Conservation (phyloP, 495 filamentous ascomycete genomes). For the Cryomyces antarcticus region DNA sequence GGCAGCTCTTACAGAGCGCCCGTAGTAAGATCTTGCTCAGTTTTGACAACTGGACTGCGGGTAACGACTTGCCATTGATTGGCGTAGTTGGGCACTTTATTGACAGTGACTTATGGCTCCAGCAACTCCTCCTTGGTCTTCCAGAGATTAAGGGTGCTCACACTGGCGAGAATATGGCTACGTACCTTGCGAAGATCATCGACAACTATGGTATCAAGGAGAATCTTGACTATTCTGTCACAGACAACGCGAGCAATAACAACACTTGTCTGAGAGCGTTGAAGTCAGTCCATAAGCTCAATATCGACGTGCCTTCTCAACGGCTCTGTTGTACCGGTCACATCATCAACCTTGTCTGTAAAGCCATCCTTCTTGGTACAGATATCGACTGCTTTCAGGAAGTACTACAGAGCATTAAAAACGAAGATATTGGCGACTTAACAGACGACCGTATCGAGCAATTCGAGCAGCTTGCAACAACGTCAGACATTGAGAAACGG, state of each 20-base stretch:
- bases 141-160: background rate
- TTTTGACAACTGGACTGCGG: background rate
- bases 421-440: too few relatives aligned
- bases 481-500: too few relatives aligned
- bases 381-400: background rate
- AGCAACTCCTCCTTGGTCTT: background rate
- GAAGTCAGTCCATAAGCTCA: background rate
- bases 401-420: background rate
- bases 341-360: slow-evolving; percentile 3
- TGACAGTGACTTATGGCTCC: background rate
- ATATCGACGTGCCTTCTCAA: background rate
- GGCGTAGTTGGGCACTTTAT: background rate
- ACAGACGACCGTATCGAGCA: background rate
- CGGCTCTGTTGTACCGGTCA: slow-evolving; percentile 3
- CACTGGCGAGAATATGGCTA: slow-evolving; percentile 2
- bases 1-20: too few relatives aligned
- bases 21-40: background rate
- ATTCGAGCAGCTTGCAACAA: too few relatives aligned
- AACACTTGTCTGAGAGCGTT: background rate
- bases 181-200: slow-evolving; percentile 1
- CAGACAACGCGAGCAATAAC: slow-evolving; percentile 7
- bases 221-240: slow-evolving; percentile 3
- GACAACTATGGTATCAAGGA: slow-evolving; percentile 5
- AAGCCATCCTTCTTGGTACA: slow-evolving; percentile 1
- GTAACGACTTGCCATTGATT: background rate